Evolutionary conservation across 2,329 filamentous ascomycete species (phyloP), one percentile per base, ranked within the genome.

Genomic region (Aspergillus floridensis): DNA sequence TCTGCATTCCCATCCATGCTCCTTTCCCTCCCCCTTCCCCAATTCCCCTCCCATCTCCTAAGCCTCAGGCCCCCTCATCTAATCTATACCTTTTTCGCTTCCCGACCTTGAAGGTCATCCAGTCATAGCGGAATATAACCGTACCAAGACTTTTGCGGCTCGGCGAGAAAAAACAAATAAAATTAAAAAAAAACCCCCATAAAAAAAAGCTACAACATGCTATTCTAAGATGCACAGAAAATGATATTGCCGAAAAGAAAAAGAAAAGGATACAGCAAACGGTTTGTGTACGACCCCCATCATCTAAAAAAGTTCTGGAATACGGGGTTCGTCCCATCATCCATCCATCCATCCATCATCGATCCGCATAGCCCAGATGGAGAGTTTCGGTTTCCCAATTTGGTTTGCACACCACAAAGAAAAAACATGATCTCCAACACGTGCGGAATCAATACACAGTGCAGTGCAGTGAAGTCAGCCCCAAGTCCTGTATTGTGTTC

Each of bases 81-180:
- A 44, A 16, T 16, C 16, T 44, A 44, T 44, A 7, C 38, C 38
- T 19, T 19, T 19, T 44, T 44, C 16, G 14, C 14, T 19, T 44
- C 38, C 38, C 38, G 38, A 44, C 38, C 16, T 8, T 16, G 14
- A 44, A 10, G 26, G 16, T 2, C n/a, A 31, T 26, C 53, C 53
- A 55, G n/a, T 55, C 41, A 55, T 41, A n/a, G 41, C 53, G 14
- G 2, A 29, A 14, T 12, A 44, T 48, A 7, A 5, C 21, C 14
- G 41, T 22, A 55, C 53, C 53, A 55, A 55, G 53, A 55, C 51
- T 55, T 53, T 53, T 55, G 53, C 53, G 53, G 53, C 53, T 55
- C 53, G 53, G 53, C 47, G 53, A 46, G 53, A 55, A 48, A 55
- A 32, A 31, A 29, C 19, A 32, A 1, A 8, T 10, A 14, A 35